phyloP scores from a whole-genome alignment of 805 yeast species.

The Groenewaldozyma salmanticensis region DNA sequence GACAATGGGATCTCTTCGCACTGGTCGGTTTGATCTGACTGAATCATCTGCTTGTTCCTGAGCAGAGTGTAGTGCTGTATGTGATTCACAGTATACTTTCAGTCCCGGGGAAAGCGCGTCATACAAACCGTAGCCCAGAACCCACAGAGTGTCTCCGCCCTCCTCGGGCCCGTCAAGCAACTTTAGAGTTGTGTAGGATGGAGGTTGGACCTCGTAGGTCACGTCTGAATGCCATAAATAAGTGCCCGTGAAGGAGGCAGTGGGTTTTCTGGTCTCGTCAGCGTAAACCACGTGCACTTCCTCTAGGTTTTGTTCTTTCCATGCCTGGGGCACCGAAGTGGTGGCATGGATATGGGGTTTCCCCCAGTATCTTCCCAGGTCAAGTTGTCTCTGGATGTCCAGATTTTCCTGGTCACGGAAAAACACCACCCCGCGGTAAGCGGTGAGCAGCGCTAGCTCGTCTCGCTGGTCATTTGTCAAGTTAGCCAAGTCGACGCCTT shows the following conservation, averaged over 20 bases:
- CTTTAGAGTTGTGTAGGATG: constrained; percentile 33
- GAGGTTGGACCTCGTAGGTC: constrained; percentile 64
- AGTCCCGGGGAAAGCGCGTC: constrained; percentile 45
- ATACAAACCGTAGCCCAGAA: constrained; percentile 49
- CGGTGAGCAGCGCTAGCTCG: constrained; percentile 38
- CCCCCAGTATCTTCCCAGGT: constrained; percentile 62
- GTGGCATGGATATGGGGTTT: constrained; percentile 44
- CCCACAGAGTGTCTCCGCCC: constrained; percentile 52
- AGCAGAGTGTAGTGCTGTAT: constrained; percentile 54
- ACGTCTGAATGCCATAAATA: constrained; percentile 63
- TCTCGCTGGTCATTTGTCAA: constrained; percentile 35
- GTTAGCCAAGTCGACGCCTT: constrained; percentile 36
- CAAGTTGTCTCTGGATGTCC: constrained; percentile 47
- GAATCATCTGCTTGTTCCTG: constrained; percentile 51
- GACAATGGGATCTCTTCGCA: constrained; percentile 53
- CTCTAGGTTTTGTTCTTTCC: constrained; percentile 41
- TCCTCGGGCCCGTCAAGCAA: constrained; percentile 27
- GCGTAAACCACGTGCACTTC: constrained; percentile 26
- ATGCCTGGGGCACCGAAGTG: constrained; percentile 31
- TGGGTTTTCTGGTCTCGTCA: constrained; percentile 1
- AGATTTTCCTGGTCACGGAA: constrained; percentile 44
- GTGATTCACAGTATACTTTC: constrained; percentile 43
- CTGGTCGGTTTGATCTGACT: constrained; percentile 47
- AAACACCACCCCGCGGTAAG: constrained; percentile 42
- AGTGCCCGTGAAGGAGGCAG: constrained; percentile 20